phyloP scores from a whole-genome alignment of 352 stramenopile species.

The Globisporangium cederbergense region DNA sequence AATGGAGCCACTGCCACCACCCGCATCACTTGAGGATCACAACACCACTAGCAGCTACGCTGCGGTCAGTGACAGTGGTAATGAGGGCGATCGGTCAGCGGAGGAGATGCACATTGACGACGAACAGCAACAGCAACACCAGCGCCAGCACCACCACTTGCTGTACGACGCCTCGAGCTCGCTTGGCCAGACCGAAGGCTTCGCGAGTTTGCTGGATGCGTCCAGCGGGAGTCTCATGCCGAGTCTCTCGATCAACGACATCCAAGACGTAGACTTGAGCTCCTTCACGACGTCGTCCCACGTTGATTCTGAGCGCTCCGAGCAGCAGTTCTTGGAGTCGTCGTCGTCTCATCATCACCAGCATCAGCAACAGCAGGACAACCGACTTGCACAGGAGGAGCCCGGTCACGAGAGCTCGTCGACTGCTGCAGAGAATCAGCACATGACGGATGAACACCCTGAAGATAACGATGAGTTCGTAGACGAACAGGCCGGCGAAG shows the following conservation, averaged over 20 bases:
- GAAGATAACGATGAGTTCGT: constrained; percentile 9
- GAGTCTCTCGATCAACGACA: constrained; percentile 55
- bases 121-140: not conserved
- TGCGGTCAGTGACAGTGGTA: not conserved
- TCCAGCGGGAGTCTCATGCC: constrained; percentile 36
- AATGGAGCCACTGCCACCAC: not conserved
- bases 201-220: constrained; percentile 24
- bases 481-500: constrained; percentile 19
- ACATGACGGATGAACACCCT: constrained; percentile 10
- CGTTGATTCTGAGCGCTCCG: constrained; percentile 5
- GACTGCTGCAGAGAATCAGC: constrained; percentile 8
- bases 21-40: not conserved
- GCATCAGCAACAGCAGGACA: not conserved
- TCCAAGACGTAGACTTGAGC: constrained; percentile 55
- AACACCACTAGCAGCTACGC: not conserved
- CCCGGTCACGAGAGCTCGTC: not conserved
- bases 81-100: not conserved
- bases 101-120: constrained; percentile 11
- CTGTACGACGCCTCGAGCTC: constrained; percentile 18
- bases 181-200: constrained; percentile 16
- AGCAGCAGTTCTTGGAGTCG: not conserved
- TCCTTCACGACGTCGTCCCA: constrained; percentile 24
- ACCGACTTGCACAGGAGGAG: not conserved
- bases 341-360: not conserved
- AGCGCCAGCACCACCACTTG: constrained; percentile 10